phyloP scores from a whole-genome alignment of 2,329 filamentous ascomycete species.

The Delphinella strobiligena region DNA sequence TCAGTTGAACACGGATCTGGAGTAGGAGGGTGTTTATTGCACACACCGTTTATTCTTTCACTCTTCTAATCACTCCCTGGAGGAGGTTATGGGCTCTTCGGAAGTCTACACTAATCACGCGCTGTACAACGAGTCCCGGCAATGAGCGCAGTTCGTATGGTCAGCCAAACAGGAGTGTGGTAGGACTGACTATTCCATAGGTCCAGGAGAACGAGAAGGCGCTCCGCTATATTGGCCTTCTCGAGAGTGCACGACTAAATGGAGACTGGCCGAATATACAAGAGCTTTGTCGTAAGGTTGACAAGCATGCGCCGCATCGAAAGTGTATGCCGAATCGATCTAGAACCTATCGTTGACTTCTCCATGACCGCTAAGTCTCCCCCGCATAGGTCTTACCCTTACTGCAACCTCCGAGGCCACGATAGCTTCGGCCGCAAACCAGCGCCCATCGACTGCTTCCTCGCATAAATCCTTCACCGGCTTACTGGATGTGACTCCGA shows the following conservation, averaged over 20 bases:
- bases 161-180: background rate
- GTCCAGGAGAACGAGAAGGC: constrained; percentile 58
- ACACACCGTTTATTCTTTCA: too few species aligned
- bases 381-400: constrained; percentile 29
- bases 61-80: too few species aligned
- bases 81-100: too few species aligned
- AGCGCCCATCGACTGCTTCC: constrained; percentile 29
- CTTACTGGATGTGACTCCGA: constrained; percentile 8
- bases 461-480: constrained; percentile 20
- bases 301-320: constrained; percentile 80
- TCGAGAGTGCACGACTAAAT: constrained; percentile 79
- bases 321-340: constrained; percentile 51
- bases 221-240: constrained; percentile 63
- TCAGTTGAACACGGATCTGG: background rate
- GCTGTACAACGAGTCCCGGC: background rate
- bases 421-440: constrained; percentile 29
- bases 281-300: constrained; percentile 83
- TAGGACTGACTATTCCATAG: constrained; percentile 17
- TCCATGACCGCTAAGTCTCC: constrained; percentile 1
- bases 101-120: background rate
- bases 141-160: background rate
- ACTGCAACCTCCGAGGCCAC: constrained; percentile 35
- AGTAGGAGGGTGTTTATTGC: background rate
- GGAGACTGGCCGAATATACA: constrained; percentile 78
- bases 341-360: constrained; percentile 10